Percentiles rank a stretch among this genome's conserved stretches.
Evolutionary conservation across 2,329 filamentous ascomycete species (phyloP).

Genomic region (Lachnellula cervina): DNA sequence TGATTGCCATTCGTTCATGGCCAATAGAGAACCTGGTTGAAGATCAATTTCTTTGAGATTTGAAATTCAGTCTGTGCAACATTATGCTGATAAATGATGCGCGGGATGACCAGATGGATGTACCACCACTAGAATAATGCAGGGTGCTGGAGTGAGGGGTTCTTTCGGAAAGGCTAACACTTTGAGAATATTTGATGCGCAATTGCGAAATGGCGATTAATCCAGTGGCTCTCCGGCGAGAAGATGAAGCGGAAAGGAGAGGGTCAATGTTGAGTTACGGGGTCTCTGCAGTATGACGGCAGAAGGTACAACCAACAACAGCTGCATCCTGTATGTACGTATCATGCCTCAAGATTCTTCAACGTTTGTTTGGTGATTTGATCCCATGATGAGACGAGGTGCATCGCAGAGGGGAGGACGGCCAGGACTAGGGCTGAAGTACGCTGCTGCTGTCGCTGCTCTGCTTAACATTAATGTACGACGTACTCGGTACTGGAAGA

Average conservation of each 20-base stretch:
- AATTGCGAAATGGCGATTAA: background rate
- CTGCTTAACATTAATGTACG: background rate
- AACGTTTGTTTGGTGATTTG: background rate
- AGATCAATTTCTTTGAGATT: background rate
- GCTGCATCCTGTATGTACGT: background rate
- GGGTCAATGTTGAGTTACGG: background rate
- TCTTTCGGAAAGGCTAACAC: background rate
- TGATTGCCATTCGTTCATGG: background rate
- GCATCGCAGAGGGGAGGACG: no score
- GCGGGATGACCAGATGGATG: background rate
- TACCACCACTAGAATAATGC: background rate
- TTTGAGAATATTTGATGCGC: background rate
- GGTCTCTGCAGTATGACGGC: background rate
- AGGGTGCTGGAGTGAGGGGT: background rate
- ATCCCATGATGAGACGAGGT: background rate
- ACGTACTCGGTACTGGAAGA: background rate
- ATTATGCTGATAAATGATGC: background rate
- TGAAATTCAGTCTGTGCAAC: background rate
- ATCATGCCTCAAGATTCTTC: background rate
- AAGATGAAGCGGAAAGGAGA: background rate
- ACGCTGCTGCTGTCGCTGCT: background rate
- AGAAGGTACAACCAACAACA: background rate
- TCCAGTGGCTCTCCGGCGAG: background rate
- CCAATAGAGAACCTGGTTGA: background rate
- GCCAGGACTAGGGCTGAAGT: background rate